Evolutionary conservation across 2,329 filamentous ascomycete genomes (phyloP), one percentile per base, ranked within the genome.

Genomic region (Penicillium crustosum): DNA sequence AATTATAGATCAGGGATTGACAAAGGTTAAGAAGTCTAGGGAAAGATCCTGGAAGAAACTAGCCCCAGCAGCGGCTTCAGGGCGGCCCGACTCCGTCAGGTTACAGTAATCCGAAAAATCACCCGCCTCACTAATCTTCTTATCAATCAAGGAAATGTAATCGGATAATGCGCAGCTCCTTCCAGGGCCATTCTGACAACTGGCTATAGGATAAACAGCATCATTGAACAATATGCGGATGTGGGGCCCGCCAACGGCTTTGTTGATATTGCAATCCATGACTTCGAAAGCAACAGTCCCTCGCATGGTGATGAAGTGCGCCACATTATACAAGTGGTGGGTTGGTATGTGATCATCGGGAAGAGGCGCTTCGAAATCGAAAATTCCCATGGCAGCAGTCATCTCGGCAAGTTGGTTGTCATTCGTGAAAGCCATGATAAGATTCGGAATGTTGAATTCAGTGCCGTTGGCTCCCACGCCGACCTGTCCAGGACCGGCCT

Each of bases 381-480:
- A 88, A 1, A 88, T 79, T 1, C 86, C 87, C 17, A 82, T 80
- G 6, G 81, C 80, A 1, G 83, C 81, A 0, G 83, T 80, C 7
- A 89, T 75, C 70, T 89, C 82, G 49, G 81, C 85, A 41, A 89
- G 78, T 65, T 89, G 86, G 4, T 86, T 86, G 63, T 89, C 86
- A 59, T 89, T 88, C 38, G 86, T 75, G 68, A 89, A 89, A 0
- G 79, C 79, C 49, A 85, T 81, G 12, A 88, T 78, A 21, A 89
- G 75, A 41, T 80, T 82, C 6, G 85, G 85, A 0, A 87, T 68
- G 0, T 62, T 58, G n/a, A 70, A 78, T 4, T 73, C 72, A 13
- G 73, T 75, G 2, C 59, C 57, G 43, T 61, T 51, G 0, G 33
- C 31, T 36, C 42, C 55, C n/a, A 70, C 79, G 38, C 83, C 85